Evolutionary conservation across 177 flowering plant species (phyloP), one percentile per base, ranked within the genome.

Genomic region (Vitis hybrid): DNA sequence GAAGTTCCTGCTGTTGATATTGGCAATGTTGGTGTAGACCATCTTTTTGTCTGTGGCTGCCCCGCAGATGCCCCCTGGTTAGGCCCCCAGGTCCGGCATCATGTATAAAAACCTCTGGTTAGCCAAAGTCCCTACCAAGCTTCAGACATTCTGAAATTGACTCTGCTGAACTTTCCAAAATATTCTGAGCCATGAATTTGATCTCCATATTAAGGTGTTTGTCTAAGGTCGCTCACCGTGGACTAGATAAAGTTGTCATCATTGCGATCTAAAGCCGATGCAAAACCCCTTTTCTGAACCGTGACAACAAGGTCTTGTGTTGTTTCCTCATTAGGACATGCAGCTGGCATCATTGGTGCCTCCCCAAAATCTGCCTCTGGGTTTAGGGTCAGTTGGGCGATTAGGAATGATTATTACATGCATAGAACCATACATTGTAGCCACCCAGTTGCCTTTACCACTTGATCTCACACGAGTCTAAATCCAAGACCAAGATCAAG

Each of bases 211-310:
- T 26, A 26, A 26, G 30, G 30, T 26, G 30, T 26, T 3, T 26
- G 30, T 26, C 30, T 26, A 26, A 26, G 30, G 30, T 26, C 30
- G 69, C 74, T 74, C 64, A 82, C 86, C 34, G 65, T 79, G 5
- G 70, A 75, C 86, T 86, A 81, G 10, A 82, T 62, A 0, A 80
- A 72, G 17, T 73, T 69, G 12, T 85, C 89, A 75, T 71, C 71
- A 30, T 72, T 71, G 0, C 85, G 77, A 52, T 83, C 78, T 3
- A 85, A 51, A 62, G 83, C 85, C 89, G 87, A 86, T 9, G 84
- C 87, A 54, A 75, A 79, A 6, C 89, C 89, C 62, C 85, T 85
- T 26, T 83, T 86, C 63, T 86, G 87, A 14, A 79, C 83, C 0
- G 89, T 83, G 17, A 70, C 85, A 15, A 69, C 89, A 11, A 82